These are phyloP conservation scores for Prosopis cineraria DNA, from an alignment of 306 rosid species.

Conservation along the genomic window DNA sequence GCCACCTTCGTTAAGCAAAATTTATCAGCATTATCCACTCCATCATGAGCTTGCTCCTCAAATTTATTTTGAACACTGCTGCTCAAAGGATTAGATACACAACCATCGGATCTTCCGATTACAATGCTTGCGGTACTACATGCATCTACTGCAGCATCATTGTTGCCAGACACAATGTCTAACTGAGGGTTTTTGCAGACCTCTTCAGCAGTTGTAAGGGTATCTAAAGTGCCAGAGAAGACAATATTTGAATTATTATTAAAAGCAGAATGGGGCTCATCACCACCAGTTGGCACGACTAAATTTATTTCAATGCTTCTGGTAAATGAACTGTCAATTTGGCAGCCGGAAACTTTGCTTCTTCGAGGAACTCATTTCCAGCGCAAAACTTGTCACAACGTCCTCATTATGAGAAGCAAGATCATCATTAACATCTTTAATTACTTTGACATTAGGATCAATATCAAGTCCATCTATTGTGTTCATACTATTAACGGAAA, in stretches of 20 bases:
- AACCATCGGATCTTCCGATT: constrained; percentile 36
- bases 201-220: constrained; percentile 36
- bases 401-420: constrained; percentile 37
- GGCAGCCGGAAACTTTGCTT: constrained; percentile 21
- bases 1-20: constrained; percentile 43
- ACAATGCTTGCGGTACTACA: constrained; percentile 23
- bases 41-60: constrained; percentile 36
- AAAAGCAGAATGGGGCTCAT: constrained; percentile 32
- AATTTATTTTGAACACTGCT: constrained; percentile 32
- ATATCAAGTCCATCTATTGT: constrained; percentile 33
- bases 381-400: constrained; percentile 33
- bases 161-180: constrained; percentile 34
- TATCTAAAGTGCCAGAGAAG: constrained; percentile 37
- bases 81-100: constrained; percentile 34
- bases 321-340: constrained; percentile 34
- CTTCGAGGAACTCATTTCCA: constrained; percentile 35
- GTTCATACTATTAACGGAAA: constrained; percentile 24
- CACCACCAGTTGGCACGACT: constrained; percentile 29
- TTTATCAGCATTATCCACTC: constrained; percentile 36
- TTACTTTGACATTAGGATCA: constrained; percentile 34
- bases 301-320: constrained; percentile 23
- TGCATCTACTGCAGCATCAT: constrained; percentile 34
- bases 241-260: constrained; percentile 35
- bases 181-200: constrained; percentile 37
- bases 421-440: constrained; percentile 34